Base-by-base conservation (phyloP, 2,329 filamentous ascomycete genomes). In the Fonsecaea pugnacius region DNA sequence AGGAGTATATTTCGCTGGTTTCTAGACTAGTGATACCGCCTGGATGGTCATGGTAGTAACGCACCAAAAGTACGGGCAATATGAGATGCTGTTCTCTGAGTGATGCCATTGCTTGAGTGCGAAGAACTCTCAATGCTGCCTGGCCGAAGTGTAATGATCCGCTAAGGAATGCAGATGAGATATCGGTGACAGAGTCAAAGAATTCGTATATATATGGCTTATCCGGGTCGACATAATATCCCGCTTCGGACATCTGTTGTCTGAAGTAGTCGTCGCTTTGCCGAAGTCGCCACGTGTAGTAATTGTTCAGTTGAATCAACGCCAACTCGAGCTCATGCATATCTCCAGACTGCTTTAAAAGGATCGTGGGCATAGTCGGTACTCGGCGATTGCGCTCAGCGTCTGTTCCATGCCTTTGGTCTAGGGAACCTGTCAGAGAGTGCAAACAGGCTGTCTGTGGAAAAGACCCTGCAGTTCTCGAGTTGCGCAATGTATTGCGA, bases 281-380 rank as follows among this genome's bases (percentile, higher is more conserved):
- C 10, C 6, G 52, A 14, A 63, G 32, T 32, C 46, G 32, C 60
- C 60, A 66, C 5, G 10, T 12, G 56, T 38, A 66, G 52, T 63
- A 66, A 24, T 63, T 58, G 43, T 66, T 57, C 36, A 66, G n/a
- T 43, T 60, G 55, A 16, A 55, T 35, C 38, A 60, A 36, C 7
- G 61, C 60, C 16, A 30, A 27, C 35, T 66, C 60, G 18, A 66
- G 50, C 1, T 30, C 38, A 36, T 53, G 36, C 40, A 62, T 60
- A 14, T 36, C 57, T n/a, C 51, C 51, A 30, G 64, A 66, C 33
- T 56, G 57, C 27, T 63, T 57, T 4, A 66, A 33, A 32, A 56
- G 3, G 55, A 57, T 51, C 33, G 21, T 53, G 8, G 55, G 55
- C 18, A 63, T 50, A 18, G 16, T 33, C 21, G 14, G 14, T 51